Evolutionary conservation across 352 stramenopile species (phyloP).

Genomic region (Blastocystis sp.): DNA sequence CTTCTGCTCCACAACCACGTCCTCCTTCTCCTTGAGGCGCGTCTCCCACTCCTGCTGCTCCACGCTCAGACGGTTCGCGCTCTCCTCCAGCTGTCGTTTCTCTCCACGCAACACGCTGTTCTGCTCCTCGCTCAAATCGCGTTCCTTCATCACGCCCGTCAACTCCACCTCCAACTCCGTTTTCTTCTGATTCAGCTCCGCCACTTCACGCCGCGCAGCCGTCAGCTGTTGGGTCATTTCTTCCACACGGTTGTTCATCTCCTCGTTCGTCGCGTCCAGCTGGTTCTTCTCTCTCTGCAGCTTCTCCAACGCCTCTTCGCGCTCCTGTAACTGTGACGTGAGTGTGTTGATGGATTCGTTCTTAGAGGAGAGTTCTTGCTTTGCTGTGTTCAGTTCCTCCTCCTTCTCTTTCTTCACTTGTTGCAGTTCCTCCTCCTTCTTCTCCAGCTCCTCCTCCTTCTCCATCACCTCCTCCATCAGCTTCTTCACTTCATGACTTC

Average conservation of each 20-base stretch:
- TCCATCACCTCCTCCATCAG: not conserved
- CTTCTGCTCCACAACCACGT: not conserved
- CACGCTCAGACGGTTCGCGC: not conserved
- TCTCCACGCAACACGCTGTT: not conserved
- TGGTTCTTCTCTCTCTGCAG: not conserved
- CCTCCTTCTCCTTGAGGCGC: not conserved
- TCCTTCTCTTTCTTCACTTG: not conserved
- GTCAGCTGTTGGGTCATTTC: not conserved
- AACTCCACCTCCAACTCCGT: not conserved
- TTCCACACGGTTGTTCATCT: not conserved
- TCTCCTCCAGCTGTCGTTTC: not conserved
- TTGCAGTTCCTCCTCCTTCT: not conserved
- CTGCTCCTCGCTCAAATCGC: not conserved
- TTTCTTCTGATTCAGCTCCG: not conserved
- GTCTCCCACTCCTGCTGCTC: not conserved
- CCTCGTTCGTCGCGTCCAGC: not conserved
- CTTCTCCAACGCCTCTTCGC: not conserved
- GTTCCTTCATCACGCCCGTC: not conserved
- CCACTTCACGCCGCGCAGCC: not conserved
- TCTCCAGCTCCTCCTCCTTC: not conserved
- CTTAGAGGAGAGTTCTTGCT: too few relatives aligned
- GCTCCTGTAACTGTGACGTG: not conserved
- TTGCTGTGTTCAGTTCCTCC: not conserved
- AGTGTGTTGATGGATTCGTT: not conserved
- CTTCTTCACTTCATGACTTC: not conserved